phyloP scores from a whole-genome alignment of 2,329 filamentous ascomycete species.

The Cladosporium sp. region DNA sequence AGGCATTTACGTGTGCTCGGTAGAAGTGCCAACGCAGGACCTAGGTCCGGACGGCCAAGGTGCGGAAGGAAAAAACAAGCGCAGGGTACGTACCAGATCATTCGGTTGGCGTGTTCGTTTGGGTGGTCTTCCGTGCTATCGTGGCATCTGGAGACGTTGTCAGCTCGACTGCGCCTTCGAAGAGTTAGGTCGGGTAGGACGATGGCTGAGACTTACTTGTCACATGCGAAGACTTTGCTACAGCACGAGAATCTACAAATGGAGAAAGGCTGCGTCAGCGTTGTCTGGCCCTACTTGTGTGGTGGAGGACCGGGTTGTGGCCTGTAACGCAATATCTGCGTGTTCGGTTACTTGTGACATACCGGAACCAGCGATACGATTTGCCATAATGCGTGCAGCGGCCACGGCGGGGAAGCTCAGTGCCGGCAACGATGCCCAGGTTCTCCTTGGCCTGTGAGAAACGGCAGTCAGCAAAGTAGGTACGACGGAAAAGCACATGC shows the following conservation, averaged over 20 bases:
- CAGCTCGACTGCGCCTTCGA: constrained; percentile 1
- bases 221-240: constrained; percentile 58
- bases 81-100: constrained; percentile 63
- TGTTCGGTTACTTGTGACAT: constrained; percentile 23
- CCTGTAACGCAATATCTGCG: constrained; percentile 9
- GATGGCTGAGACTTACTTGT: constrained; percentile 46
- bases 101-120: constrained; percentile 79
- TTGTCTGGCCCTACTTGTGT: background rate
- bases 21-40: background rate
- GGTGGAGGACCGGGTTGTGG: background rate
- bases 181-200: background rate
- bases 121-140: constrained; percentile 69
- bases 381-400: constrained; percentile 57
- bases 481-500: background rate
- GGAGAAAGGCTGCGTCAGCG: constrained; percentile 7
- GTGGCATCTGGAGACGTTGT: constrained; percentile 61
- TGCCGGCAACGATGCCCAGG: constrained; percentile 56
- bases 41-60: background rate
- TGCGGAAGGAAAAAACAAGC: background rate
- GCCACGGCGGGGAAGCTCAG: constrained; percentile 55
- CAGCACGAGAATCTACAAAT: constrained; percentile 55
- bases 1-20: background rate
- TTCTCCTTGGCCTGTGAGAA: constrained; percentile 48
- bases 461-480: constrained; percentile 4
- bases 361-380: constrained; percentile 54